Percentiles rank a stretch among this genome's conserved stretches.
Evolutionary conservation across 1,284 basidiomycete species (phyloP).

Genomic region (Cystobasidium pallidum): DNA sequence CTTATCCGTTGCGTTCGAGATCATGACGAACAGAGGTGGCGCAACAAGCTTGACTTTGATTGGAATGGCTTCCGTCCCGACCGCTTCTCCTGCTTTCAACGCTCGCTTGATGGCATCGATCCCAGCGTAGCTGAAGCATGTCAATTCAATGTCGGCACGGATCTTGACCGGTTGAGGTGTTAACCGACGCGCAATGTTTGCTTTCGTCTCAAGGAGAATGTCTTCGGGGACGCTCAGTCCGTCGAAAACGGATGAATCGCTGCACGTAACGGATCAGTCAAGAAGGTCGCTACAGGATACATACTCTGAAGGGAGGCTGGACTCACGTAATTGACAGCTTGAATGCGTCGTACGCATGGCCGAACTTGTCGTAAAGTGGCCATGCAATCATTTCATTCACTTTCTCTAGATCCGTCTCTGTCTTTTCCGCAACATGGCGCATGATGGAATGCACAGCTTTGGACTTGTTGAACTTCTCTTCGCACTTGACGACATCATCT

Average conservation of each 20-base stretch:
- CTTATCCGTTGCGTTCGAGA: constrained; percentile 97
- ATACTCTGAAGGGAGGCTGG: no score
- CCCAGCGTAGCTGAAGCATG: constrained; percentile 95
- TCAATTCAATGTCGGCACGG: constrained; percentile 95
- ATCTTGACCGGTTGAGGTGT: constrained; percentile 99
- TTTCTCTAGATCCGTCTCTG: constrained; percentile 68
- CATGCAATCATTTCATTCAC: constrained; percentile 91
- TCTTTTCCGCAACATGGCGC: constrained; percentile 88
- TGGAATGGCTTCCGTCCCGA: constrained; percentile 86
- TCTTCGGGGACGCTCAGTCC: constrained; percentile 66
- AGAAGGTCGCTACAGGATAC: no score
- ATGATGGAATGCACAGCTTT: constrained; percentile 93
- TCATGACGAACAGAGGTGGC: constrained; percentile 92
- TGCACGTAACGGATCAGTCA: constrained; percentile 55
- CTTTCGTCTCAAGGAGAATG: constrained; percentile 71
- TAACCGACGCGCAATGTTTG: constrained; percentile 89
- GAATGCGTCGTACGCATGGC: constrained; percentile 97
- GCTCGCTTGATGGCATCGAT: constrained; percentile 97
- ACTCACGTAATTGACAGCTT: constrained; percentile 89
- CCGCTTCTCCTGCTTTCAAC: constrained; percentile 79
- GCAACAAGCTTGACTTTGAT: constrained; percentile 98
- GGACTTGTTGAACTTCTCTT: constrained; percentile 97
- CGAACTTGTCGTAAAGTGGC: constrained; percentile 90
- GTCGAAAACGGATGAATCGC: constrained; percentile 82
- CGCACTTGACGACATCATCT: constrained; percentile 97